Evolutionary conservation across 805 yeast genomes (phyloP).

Genomic region (Blastobotrys americana): DNA sequence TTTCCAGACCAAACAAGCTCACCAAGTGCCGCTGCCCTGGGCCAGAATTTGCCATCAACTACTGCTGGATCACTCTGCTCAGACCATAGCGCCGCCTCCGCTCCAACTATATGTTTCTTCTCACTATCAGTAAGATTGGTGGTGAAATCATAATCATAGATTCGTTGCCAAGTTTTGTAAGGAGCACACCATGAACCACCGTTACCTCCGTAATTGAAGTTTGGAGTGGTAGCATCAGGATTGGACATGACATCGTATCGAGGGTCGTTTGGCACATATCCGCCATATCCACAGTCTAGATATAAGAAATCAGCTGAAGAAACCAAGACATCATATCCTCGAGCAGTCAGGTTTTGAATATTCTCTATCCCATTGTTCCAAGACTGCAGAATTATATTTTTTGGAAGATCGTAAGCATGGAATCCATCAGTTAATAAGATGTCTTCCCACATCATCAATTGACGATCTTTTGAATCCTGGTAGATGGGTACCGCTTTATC

Average conservation of each 20-base stretch:
- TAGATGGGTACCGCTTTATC: conserved; percentile 34
- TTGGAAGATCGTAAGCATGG: conserved; percentile 28
- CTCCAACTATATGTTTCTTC: conserved; percentile 31
- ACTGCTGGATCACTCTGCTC: conserved; percentile 33
- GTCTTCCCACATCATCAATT: conserved; percentile 40
- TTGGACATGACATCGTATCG: conserved; percentile 25
- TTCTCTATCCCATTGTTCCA: conserved; percentile 28
- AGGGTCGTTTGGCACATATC: conserved; percentile 34
- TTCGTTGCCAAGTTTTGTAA: conserved; percentile 38
- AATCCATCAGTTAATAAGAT: conserved; percentile 20
- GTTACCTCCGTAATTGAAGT: conserved; percentile 27
- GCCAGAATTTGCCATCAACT: conserved; percentile 34
- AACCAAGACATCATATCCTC: conserved; percentile 37
- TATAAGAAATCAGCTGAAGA: conserved; percentile 32
- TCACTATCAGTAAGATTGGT: conserved; percentile 28
- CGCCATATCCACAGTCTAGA: conserved; percentile 39
- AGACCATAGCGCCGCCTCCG: conserved; percentile 34
- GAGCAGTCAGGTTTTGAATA: conserved; percentile 28
- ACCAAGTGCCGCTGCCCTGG: conserved; percentile 36
- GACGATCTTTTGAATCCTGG: conserved; percentile 21
- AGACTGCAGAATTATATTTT: conserved; percentile 32
- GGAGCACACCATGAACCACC: conserved; percentile 39
- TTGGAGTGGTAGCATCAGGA: conserved; percentile 12
- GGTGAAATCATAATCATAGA: conserved; percentile 32
- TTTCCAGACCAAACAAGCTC: conserved; percentile 38